Conservation (phyloP, 2,329 filamentous ascomycete species). For the Aspergillus puulaauensis region DNA sequence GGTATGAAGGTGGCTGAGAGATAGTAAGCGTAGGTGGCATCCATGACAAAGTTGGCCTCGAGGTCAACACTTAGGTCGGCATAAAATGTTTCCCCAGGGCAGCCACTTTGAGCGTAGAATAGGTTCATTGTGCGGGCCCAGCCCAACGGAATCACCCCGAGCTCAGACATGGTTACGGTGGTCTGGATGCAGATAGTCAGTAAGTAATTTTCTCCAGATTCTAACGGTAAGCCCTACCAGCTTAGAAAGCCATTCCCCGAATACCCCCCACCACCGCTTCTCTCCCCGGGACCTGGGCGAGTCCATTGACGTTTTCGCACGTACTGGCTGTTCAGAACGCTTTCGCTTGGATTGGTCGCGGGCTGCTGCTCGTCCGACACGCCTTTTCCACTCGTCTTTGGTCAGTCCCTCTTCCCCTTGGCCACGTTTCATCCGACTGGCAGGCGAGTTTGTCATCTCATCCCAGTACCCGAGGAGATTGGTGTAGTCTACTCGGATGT, state of each 20-base stretch:
- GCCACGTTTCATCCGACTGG: slow-evolving; percentile 6
- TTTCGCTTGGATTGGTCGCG: not conserved
- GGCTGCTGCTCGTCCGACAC: not conserved
- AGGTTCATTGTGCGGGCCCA: slow-evolving; percentile 5
- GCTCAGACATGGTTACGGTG: slow-evolving; percentile 9
- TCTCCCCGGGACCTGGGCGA: not conserved
- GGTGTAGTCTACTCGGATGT: slow-evolving; percentile 21
- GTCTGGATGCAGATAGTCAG: not conserved
- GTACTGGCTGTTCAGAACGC: not conserved
- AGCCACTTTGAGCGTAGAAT: slow-evolving; percentile 6
- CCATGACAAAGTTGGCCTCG: slow-evolving; percentile 20
- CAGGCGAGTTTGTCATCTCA: slow-evolving; percentile 16
- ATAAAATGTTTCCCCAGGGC: slow-evolving; percentile 12
- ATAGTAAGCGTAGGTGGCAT: slow-evolving; percentile 1
- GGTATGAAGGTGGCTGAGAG: not conserved
- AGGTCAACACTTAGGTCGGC: slow-evolving; percentile 15
- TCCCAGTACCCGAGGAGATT: slow-evolving; percentile 20
- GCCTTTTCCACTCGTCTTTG: not conserved
- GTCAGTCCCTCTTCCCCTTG: not conserved
- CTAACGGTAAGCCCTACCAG: not conserved
- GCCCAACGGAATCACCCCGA: slow-evolving; percentile 6
- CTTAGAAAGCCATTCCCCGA: slow-evolving; percentile 12
- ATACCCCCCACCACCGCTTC: slow-evolving; percentile 14
- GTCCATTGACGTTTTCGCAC: not conserved
- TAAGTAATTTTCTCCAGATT: too few species aligned